phyloP scores from a whole-genome alignment of 2,329 filamentous ascomycete species.

The Neoscytalidium dimidiatum region DNA sequence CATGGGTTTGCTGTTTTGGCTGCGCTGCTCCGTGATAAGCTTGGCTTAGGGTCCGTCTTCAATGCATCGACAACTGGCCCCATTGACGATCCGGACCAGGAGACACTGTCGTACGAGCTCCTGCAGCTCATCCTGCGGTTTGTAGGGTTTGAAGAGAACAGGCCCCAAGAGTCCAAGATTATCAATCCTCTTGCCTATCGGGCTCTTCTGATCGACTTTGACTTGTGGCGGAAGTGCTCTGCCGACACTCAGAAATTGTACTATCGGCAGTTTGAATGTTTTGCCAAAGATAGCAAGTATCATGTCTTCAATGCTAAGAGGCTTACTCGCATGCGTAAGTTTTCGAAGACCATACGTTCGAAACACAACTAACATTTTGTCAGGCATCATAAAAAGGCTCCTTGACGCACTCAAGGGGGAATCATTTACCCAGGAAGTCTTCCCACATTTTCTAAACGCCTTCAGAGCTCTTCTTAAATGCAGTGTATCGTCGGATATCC shows the following conservation, averaged over 20 bases:
- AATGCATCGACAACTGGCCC: conserved; percentile 7
- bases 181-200: conserved; percentile 95
- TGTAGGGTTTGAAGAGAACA: conserved; percentile 80
- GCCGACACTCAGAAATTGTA: conserved; percentile 81
- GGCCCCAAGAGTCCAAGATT: conserved; percentile 85
- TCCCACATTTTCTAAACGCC: conserved; percentile 75
- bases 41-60: conserved; percentile 55
- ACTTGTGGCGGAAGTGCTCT: conserved; percentile 85
- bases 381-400: conserved; percentile 85
- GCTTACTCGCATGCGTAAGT: conserved; percentile 84
- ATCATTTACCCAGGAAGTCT: conserved; percentile 68
- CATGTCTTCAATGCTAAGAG: conserved; percentile 89
- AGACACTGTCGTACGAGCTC: conserved; percentile 59
- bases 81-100: conserved; percentile 41
- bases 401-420: conserved; percentile 90
- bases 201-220: conserved; percentile 86
- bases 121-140: conserved; percentile 80
- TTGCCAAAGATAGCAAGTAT: conserved; percentile 87
- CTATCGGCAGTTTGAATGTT: conserved; percentile 87
- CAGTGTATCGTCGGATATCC: conserved; percentile 79
- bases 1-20: conserved; percentile 90
- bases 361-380: conserved; percentile 25
- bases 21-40: conserved; percentile 79
- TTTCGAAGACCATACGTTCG: background rate
- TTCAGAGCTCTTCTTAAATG: conserved; percentile 79